These are phyloP conservation scores for Protomyces arabidopsidicola DNA, from an alignment of 1,139 yeast genomes.

Conservation along the genomic window DNA sequence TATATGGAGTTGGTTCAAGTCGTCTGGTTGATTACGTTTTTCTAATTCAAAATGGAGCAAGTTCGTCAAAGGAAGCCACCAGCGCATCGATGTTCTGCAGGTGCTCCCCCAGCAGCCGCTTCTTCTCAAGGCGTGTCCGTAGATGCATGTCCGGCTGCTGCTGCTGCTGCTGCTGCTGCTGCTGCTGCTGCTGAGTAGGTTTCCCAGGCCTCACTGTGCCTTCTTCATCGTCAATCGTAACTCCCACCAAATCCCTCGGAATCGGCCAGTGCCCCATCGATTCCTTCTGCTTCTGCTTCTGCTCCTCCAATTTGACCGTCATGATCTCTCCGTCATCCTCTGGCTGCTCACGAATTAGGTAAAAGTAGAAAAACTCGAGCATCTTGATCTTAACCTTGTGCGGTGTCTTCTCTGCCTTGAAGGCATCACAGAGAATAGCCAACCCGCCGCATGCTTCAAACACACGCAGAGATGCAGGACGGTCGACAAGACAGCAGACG, in stretches of 20 bases:
- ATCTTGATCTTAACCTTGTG: conserved; percentile 53
- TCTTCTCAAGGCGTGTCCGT: conserved; percentile 52
- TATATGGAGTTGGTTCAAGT: conserved; percentile 48
- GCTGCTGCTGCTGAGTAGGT: background rate
- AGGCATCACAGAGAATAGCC: conserved; percentile 45
- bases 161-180: background rate
- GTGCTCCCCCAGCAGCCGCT: conserved; percentile 49
- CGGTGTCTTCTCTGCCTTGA: conserved; percentile 36
- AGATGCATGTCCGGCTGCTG: conserved; percentile 31
- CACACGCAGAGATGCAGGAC: conserved; percentile 51
- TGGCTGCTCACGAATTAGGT: conserved; percentile 58
- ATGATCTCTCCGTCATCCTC: conserved; percentile 29
- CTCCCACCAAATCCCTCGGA: background rate
- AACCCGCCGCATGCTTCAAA: conserved; percentile 63
- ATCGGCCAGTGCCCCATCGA: background rate
- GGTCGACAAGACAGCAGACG: conserved; percentile 57
- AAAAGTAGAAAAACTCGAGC: conserved; percentile 67
- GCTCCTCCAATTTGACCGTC: background rate
- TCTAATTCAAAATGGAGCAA: conserved; percentile 47
- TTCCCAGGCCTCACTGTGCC: background rate
- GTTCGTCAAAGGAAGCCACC: conserved; percentile 45
- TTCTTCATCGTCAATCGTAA: conserved; percentile 15
- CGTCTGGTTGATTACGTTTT: conserved; percentile 48
- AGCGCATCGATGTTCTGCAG: conserved; percentile 48
- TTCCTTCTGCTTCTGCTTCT: background rate